Conservation (phyloP, 371 early-diverging fungal genomes). For the Mortierella sp. region DNA sequence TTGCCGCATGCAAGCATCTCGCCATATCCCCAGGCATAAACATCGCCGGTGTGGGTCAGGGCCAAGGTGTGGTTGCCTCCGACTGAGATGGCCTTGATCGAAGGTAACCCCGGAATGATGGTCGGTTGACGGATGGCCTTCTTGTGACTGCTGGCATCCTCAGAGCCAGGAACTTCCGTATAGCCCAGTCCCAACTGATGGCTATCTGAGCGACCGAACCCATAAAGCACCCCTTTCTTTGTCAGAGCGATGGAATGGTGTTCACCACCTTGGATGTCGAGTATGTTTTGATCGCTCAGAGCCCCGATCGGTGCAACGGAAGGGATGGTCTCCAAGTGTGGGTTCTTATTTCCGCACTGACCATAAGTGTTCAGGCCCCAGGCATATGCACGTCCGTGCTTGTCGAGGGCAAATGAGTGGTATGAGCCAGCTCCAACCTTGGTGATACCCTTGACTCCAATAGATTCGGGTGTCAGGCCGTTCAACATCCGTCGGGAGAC, state of each 20-base stretch:
- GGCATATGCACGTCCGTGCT: conserved; percentile 74
- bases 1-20: conserved; percentile 81
- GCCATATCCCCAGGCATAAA: conserved; percentile 95
- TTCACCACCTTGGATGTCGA: conserved; percentile 84
- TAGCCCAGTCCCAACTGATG: conserved; percentile 94
- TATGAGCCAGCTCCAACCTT: conserved; percentile 87
- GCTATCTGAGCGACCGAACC: conserved; percentile 92
- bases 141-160: conserved; percentile 58
- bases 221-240: conserved; percentile 78
- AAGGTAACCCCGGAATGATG: conserved; percentile 57
- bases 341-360: conserved; percentile 83
- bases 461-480: conserved; percentile 67
- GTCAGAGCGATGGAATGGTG: conserved; percentile 88
- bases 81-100: conserved; percentile 73
- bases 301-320: conserved; percentile 62
- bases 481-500: conserved; percentile 73
- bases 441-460: conserved; percentile 68
- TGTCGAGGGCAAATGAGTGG: conserved; percentile 86
- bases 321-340: conserved; percentile 57
- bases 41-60: conserved; percentile 72
- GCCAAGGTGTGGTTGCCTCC: conserved; percentile 94
- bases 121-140: conserved; percentile 72
- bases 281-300: conserved; percentile 54
- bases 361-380: conserved; percentile 98
- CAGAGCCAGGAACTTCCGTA: conserved; percentile 52